These are phyloP conservation scores for Trametes versicolor DNA, from an alignment of 1,284 basidiomycete genomes.

Conservation along the genomic window DNA sequence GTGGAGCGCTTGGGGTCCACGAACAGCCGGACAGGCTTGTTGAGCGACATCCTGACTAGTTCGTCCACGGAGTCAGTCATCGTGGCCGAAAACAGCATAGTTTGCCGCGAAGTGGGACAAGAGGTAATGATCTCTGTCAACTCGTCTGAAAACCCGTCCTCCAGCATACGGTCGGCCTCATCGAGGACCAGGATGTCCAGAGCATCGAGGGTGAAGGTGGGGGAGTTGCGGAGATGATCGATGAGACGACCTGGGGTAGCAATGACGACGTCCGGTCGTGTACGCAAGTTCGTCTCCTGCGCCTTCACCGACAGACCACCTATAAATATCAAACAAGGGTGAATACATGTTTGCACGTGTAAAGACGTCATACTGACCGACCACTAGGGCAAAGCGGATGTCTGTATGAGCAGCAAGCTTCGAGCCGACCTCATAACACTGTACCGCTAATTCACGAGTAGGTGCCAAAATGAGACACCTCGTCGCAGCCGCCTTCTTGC, in stretches of 20 bases:
- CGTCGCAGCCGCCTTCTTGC: conserved; percentile 89
- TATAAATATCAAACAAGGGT: conserved; percentile 42
- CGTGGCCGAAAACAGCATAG: conserved; percentile 98
- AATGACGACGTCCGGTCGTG: conserved; percentile 92
- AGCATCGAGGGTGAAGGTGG: conserved; percentile 92
- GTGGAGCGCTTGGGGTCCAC: conserved; percentile 94
- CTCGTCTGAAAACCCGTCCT: conserved; percentile 97
- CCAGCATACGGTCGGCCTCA: conserved; percentile 98
- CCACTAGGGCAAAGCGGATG: conserved; percentile 87
- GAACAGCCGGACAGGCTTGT: conserved; percentile 93
- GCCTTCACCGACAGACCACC: conserved; percentile 93
- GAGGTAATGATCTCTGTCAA: conserved; percentile 92
- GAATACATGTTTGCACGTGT: conserved; percentile 18
- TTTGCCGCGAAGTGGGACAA: conserved; percentile 91
- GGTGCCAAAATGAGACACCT: conserved; percentile 93
- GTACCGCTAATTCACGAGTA: conserved; percentile 93
- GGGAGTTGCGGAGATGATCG: conserved; percentile 96
- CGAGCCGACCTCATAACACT: conserved; percentile 92
- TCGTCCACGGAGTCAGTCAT: conserved; percentile 98
- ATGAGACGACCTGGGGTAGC: conserved; percentile 97
- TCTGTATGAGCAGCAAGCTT: conserved; percentile 90
- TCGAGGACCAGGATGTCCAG: conserved; percentile 96
- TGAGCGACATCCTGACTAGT: conserved; percentile 90
- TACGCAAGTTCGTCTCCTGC: conserved; percentile 87
- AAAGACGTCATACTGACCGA: conserved; percentile 63